phyloP scores from a whole-genome alignment of 2,329 filamentous ascomycete species.

The Alternaria brassicicola region DNA sequence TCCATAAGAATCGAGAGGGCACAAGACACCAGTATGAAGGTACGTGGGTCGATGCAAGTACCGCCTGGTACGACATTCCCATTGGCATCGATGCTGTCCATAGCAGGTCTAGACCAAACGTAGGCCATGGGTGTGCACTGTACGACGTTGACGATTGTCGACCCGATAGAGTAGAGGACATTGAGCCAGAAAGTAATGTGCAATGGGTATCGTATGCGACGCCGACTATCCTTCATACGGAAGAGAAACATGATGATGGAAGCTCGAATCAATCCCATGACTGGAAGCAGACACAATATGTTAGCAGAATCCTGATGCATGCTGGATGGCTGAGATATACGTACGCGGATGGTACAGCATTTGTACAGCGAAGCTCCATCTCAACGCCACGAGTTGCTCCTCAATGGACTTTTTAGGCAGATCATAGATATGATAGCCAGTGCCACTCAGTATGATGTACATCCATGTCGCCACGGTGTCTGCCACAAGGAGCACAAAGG shows the following conservation, averaged over 20 bases:
- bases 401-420: constrained; percentile 37
- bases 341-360: constrained; percentile 46
- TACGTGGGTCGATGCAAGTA: constrained; percentile 42
- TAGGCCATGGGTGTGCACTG: constrained; percentile 46
- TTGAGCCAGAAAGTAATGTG: constrained; percentile 45
- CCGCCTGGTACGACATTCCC: constrained; percentile 37
- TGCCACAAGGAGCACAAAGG: constrained; percentile 31
- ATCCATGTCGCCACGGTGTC: constrained; percentile 33
- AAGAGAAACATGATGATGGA: constrained; percentile 49
- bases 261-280: constrained; percentile 46
- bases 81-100: constrained; percentile 38
- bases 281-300: background rate
- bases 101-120: constrained; percentile 34
- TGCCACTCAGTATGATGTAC: constrained; percentile 40
- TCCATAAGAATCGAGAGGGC: constrained; percentile 47
- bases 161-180: constrained; percentile 41
- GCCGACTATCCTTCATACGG: constrained; percentile 43
- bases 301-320: background rate
- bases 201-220: constrained; percentile 38
- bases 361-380: constrained; percentile 47
- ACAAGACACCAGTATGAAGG: constrained; percentile 44
- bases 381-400: constrained; percentile 33
- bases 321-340: background rate
- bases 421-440: constrained; percentile 43
- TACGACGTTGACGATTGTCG: constrained; percentile 44